Evolutionary conservation across 495 filamentous ascomycete species (phyloP), one percentile per base, ranked within the genome.

Genomic region (Aspergillus ellipticus): DNA sequence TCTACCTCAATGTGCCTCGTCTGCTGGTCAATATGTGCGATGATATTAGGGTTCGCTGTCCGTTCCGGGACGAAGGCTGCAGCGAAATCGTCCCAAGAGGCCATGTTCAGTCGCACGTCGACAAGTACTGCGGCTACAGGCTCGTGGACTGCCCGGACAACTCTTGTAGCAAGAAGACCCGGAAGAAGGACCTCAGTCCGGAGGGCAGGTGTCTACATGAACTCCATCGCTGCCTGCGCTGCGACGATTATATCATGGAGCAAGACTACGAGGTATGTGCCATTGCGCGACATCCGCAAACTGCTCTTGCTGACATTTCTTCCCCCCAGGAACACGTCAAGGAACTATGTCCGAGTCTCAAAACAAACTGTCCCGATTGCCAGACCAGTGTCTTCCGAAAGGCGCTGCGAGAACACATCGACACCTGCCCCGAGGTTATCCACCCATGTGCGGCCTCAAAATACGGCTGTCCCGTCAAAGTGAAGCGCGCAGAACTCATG

Each of bases 1-100:
- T 74, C 43, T 74, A 69, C 43, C 65, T 63, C 39, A 74, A 66
- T 51, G 76, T 81, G 9, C 78, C 82, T 53, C 78, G 77, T 58
- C 68, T 85, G n/a, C 57, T 87, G 53, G 67, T 73, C 56, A 79
- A 79, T 42, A 84, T 95, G 75, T 83, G 92, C 41, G 88, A 94
- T 61, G 89, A 86, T 53, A 78, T 96, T 19, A 65, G 76, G 31
- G 91, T 90, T 56, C 79, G 78, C 53, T 96, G 91, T 68, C 89
- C 89, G 0, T 84, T 85, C 42, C 66, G 63, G 7, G 54, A 65
- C 16, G 77, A 79, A 19, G 89, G 89, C 0, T 96, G 91, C 70
- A 66, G 73, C 24, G 75, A 84, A 33, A 66, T 82, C 26, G 72
- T 87, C 46, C 73, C 84, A 22, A 76, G 91, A 19, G 83, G 85